phyloP scores from a whole-genome alignment of 1,139 yeast genomes.

The Diutina siamensis region DNA sequence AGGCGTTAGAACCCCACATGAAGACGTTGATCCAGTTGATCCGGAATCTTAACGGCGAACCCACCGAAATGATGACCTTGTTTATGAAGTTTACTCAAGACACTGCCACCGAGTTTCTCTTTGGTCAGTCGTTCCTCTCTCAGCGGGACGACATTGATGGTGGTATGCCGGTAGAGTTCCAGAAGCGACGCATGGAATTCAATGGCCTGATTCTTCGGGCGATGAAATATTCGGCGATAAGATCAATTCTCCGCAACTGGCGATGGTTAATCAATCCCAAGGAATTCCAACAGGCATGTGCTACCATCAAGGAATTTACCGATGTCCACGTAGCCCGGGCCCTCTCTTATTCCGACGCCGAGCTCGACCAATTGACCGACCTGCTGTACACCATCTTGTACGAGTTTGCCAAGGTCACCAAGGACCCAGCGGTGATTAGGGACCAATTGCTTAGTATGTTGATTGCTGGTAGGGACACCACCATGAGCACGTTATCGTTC shows the following conservation, averaged over 20 bases:
- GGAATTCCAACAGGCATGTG: background rate
- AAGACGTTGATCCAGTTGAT: constrained; percentile 8
- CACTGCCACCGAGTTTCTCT: constrained; percentile 1
- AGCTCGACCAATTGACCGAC: background rate
- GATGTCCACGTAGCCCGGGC: background rate
- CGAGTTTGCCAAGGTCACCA: background rate
- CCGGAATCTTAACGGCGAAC: background rate
- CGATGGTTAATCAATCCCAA: background rate
- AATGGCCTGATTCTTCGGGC: background rate
- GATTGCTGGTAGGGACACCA: constrained; percentile 2
- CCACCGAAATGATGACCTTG: background rate
- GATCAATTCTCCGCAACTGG: background rate
- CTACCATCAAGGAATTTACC: background rate
- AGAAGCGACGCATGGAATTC: background rate
- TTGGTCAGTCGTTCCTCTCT: background rate
- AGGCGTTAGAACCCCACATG: constrained; percentile 10
- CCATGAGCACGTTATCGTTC: background rate
- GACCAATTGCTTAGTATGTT: constrained; percentile 1
- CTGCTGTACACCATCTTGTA: background rate
- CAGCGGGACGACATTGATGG: background rate
- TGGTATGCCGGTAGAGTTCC: background rate
- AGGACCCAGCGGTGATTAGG: background rate
- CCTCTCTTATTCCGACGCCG: background rate
- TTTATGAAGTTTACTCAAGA: constrained; percentile 3
- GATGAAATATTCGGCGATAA: background rate